Evolutionary conservation across 148 eudicot species (phyloP), one percentile per base, ranked within the genome.

Genomic region (Rhododendron griersonianum): DNA sequence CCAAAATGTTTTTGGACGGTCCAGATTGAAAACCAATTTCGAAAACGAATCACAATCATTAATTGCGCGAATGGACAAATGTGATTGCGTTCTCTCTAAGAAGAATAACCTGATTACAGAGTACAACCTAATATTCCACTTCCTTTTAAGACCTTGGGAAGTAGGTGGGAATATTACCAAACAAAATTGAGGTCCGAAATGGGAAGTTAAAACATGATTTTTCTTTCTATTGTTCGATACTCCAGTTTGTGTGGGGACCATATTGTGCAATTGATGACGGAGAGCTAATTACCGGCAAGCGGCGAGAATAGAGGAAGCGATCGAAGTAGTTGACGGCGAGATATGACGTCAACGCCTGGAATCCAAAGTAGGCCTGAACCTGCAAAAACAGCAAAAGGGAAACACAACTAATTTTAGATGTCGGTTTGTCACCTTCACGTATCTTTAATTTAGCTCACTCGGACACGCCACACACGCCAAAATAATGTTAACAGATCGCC

Each of bases 241-340:
- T 51, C 10, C 23, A 2, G 71, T 2, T 81, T 51, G 65, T 53
- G 23, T 59, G 65, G 65, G 65, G 65, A 19, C 57, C 57, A 41
- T 53, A 5, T 53, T 13, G 65, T 37, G 55, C 30, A 5, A 3
- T 77, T 67, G 69, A 76, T 74, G 69, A 76, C 37, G 83, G 87
- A 79, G 80, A 84, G 67, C 78, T 37, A 88, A 75, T 90, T 87
- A 96, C 99, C 92, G 99, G 98, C 84, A 92, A 84, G 35, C 88
- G 89, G 85, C 90, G 95, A 41, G 91, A 90, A 75, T 90, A 89
- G 13, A 96, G 92, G 89, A 94, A 93, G 48, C 99, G 98, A 81
- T 96, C 96, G 9, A 94, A 87, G 87, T 96, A 96, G 90, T 91
- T 96, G 80, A 94, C 94, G 86, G 98, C 87, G 53, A 96, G 96